Evolutionary conservation across 768 basidiomycete genomes (phyloP), one percentile per base, ranked within the genome.

Genomic region (Lactarius deliciosus): DNA sequence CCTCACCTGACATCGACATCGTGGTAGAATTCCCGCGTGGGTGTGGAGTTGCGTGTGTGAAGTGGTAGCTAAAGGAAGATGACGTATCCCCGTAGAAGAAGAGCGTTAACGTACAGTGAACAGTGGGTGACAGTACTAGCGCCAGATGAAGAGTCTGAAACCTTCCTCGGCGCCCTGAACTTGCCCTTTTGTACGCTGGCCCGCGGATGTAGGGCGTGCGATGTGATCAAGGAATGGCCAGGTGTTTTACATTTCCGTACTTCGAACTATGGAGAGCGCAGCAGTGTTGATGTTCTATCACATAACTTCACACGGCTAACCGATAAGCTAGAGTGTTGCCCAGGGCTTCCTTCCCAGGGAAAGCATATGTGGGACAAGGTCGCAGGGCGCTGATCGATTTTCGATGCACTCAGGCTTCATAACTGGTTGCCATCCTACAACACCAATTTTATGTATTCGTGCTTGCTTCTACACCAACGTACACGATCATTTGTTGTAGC

Each of bases 381-480:
- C 18, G 13, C 36, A 18, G 41, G 16, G 41, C 16, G 43, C 20
- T 45, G 43, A 10, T n/a, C 20, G 20, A 45, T n/a, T 45, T 20
- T 45, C 43, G 20, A n/a, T 45, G 20, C 43, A n/a, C 43, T 45
- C 3, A n/a, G 43, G 9, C 9, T 45, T n/a, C 20, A 10, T n/a
- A 45, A 45, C 43, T 16, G 20, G 43, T 45, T n/a, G 43, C 20
- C 43, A 20, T n/a, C 25, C 25, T 22, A 41, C 38, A 40, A 41
- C 20, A 41, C 22, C 38, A 38, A n/a, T 32, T 50, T 40, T 55
- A 47, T 47, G 54, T 65, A 54, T 60, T 60, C 40, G 56, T 8
- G 9, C 36, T 9, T 13, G 22, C 25, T 11, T 40, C 50, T 57
- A 57, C 7, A 57, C 36, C 50, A 28, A 38, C 34, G 6, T 55